Evolutionary conservation across 495 filamentous ascomycete species (phyloP), one percentile per base, ranked within the genome.

Genomic region (Corynascus novoguineensis): DNA sequence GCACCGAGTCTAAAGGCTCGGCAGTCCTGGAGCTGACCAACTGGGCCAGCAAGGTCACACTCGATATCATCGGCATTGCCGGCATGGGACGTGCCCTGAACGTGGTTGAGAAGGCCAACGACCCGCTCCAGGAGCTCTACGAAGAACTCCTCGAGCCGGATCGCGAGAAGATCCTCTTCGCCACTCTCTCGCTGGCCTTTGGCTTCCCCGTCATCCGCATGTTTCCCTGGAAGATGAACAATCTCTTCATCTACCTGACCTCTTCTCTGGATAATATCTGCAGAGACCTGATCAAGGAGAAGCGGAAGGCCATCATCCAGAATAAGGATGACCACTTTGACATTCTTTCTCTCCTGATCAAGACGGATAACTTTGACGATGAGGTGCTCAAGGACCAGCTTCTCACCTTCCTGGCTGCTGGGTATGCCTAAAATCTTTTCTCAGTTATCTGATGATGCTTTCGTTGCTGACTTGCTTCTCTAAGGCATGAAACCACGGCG

Each of bases 351-450:
- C 83, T 92, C 0, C 88, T 90, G 25, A 70, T 95, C 21, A 78
- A 85, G 55, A 86, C 81, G 32, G 87, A 84, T 38, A 81, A 80
- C 19, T 93, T 92, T 66, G 78, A 78, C 34, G 87, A 91, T 37
- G 87, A 89, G 21, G 84, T 88, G 34, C 82, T 95, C 21, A 76
- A 88, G 29, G 87, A 96, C 65, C 90, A 96, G 66, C 79, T 91
- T 66, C 92, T 95, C 86, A 96, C 90, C 5, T 95, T 96, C 75
- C 81, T 95, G 4, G 86, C 85, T 0, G 90, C 91, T 40, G 58
- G 58, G 59, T 60, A 41, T 24, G 51, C 29, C 21, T 28, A 40
- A 28, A 4, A 22, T 7, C 11, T 29, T 11, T 6, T 17, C n/a
- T 4, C 49, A 28, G 4, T 11, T 10, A 15, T 15, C 34, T n/a